phyloP scores from a whole-genome alignment of 306 rosid species.

The Vigna radiata region DNA sequence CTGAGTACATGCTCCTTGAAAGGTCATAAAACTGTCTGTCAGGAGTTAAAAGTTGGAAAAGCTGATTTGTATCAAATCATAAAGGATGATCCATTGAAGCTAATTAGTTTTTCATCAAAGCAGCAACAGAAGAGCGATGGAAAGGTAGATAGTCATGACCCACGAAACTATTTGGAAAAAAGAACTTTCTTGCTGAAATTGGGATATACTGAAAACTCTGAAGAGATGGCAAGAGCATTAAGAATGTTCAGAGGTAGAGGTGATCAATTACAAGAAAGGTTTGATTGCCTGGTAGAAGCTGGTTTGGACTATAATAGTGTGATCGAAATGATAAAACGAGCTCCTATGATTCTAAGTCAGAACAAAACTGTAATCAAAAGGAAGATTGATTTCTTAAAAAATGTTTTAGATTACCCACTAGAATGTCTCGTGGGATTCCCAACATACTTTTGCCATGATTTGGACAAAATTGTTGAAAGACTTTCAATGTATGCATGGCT shows the following conservation, averaged over 20 bases:
- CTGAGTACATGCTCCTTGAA: constrained; percentile 57
- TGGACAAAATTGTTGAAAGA: constrained; percentile 60
- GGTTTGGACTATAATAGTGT: constrained; percentile 74
- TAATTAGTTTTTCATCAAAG: constrained; percentile 62
- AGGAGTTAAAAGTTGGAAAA: constrained; percentile 59
- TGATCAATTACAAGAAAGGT: constrained; percentile 82
- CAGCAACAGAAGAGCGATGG: constrained; percentile 38
- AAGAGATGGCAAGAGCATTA: constrained; percentile 77
- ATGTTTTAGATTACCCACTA: constrained; percentile 67
- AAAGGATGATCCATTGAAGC: constrained; percentile 63
- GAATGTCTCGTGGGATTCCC: constrained; percentile 64
- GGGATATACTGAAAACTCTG: constrained; percentile 79
- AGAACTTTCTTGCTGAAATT: constrained; percentile 66
- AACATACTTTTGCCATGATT: constrained; percentile 66
- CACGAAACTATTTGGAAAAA: constrained; percentile 57
- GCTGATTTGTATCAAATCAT: constrained; percentile 58
- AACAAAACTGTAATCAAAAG: constrained; percentile 55
- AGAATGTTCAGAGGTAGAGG: constrained; percentile 77
- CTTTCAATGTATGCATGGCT: constrained; percentile 80
- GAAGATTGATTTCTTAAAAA: constrained; percentile 67
- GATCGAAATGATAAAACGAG: constrained; percentile 56
- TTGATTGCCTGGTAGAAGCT: constrained; percentile 78
- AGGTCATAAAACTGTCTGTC: constrained; percentile 65
- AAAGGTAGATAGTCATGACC: constrained; percentile 39
- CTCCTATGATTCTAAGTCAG: constrained; percentile 71